These are phyloP conservation scores for Lasiodiplodia sp. DNA, from an alignment of 2,329 filamentous ascomycete genomes.

Conservation along the genomic window DNA sequence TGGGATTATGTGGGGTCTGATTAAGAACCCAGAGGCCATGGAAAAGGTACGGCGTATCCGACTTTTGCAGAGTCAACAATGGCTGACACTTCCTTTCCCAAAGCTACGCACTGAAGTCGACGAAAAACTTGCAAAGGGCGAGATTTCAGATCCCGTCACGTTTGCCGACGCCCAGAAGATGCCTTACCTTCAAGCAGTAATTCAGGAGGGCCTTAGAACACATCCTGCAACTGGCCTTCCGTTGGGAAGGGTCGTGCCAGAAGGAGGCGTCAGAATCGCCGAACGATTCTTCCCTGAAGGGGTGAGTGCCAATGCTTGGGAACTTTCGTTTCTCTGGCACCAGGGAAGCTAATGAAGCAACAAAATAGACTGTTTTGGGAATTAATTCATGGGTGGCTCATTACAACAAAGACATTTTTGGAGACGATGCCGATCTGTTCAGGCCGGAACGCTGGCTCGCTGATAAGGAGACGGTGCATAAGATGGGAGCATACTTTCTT, in stretches of 20 bases:
- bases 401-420: slow-evolving; percentile 46
- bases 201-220: slow-evolving; percentile 39
- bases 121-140: slow-evolving; percentile 2
- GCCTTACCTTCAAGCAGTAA: slow-evolving; percentile 29
- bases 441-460: slow-evolving; percentile 38
- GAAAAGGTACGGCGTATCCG: not conserved
- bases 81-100: too few species aligned
- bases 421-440: slow-evolving; percentile 39
- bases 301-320: slow-evolving; percentile 9
- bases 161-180: slow-evolving; percentile 22
- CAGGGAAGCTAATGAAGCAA: not conserved
- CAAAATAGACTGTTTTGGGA: slow-evolving; percentile 38
- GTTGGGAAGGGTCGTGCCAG: slow-evolving; percentile 1
- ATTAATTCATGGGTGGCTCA: slow-evolving; percentile 50
- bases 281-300: slow-evolving; percentile 33
- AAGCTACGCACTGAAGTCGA: slow-evolving; percentile 9
- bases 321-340: slow-evolving; percentile 35
- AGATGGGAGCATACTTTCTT: slow-evolving; percentile 9
- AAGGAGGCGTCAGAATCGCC: not conserved
- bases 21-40: slow-evolving; percentile 44
- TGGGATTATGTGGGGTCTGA: slow-evolving; percentile 54
- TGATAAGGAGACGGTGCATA: slow-evolving; percentile 4
- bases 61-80: too few species aligned
- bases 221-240: slow-evolving; percentile 1
- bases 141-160: slow-evolving; percentile 1